Evolutionary conservation across 345 rosid species (phyloP).

Genomic region (Eutrema japonicum): DNA sequence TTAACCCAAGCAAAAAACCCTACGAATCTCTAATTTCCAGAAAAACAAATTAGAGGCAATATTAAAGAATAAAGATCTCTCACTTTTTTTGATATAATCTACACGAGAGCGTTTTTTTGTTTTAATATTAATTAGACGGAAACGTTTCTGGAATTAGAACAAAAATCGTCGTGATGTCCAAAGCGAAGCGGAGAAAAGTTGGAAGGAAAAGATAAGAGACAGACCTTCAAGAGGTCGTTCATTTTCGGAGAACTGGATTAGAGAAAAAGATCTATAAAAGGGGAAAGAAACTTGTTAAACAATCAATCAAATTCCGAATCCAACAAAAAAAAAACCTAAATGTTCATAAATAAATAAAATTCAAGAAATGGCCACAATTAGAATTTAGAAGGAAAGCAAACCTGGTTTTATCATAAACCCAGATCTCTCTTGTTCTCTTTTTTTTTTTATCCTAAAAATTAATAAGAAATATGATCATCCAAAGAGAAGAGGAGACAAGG

Average conservation of each 20-base stretch:
- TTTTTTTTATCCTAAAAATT: neutral
- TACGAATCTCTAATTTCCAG: conserved; percentile 10
- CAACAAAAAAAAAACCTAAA: conserved; percentile 2
- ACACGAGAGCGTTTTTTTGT: neutral
- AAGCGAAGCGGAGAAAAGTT: conserved; percentile 14
- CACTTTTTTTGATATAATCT: neutral
- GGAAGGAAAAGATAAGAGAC: conserved; percentile 6
- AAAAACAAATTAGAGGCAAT: neutral
- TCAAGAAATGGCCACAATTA: conserved; percentile 15
- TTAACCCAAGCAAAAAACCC: conserved; percentile 33
- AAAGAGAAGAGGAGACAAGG: conserved; percentile 2
- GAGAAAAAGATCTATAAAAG: conserved; percentile 27
- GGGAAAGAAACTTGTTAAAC: conserved; percentile 43
- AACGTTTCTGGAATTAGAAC: neutral
- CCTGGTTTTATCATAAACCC: conserved; percentile 44
- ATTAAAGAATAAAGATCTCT: conserved; percentile 1
- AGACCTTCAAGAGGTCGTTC: conserved; percentile 85
- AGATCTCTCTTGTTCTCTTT: conserved; percentile 37
- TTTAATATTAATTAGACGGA: neutral
- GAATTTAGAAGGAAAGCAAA: conserved; percentile 18
- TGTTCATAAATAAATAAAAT: neutral
- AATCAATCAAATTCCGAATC: conserved; percentile 30
- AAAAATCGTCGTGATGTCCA: neutral
- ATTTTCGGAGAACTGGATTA: conserved; percentile 49
- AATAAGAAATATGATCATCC: conserved; percentile 12